Percentiles rank a stretch among this genome's conserved stretches.
phyloP scores from a whole-genome alignment of 768 basidiomycete species.

The Mycena amicta region DNA sequence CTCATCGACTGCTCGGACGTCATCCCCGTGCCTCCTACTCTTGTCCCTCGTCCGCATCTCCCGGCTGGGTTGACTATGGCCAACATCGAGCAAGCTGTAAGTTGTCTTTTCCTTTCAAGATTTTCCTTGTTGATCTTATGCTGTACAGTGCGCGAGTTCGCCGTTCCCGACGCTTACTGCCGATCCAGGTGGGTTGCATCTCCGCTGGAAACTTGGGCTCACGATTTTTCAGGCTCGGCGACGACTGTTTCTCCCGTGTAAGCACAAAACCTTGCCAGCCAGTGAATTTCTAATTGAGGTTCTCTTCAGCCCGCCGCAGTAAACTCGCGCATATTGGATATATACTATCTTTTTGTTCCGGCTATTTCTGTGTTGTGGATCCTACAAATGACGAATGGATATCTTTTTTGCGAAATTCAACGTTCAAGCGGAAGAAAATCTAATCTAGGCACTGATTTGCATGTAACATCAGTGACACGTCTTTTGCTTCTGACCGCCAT shows the following conservation, averaged over 20 bases:
- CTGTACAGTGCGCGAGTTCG: slow-evolving; percentile 14
- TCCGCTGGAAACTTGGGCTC: neutral
- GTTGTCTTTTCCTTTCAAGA: neutral
- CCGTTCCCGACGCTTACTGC: slow-evolving; percentile 27
- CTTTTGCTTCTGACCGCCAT: too few relatives aligned
- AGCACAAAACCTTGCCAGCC: neutral
- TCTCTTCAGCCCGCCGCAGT: neutral
- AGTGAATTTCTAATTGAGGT: neutral
- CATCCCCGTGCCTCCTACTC: slow-evolving; percentile 29
- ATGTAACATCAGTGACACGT: too few relatives aligned
- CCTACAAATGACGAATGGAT: too few relatives aligned
- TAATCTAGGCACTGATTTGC: too few relatives aligned
- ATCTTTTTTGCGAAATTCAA: too few relatives aligned
- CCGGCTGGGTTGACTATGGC: slow-evolving; percentile 27
- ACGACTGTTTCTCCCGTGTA: slow-evolving; percentile 25
- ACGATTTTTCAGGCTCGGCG: neutral
- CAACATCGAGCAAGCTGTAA: slow-evolving; percentile 29
- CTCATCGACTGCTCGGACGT: slow-evolving; percentile 41
- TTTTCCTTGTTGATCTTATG: neutral
- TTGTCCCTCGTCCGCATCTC: slow-evolving; percentile 21
- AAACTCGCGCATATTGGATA: too few relatives aligned
- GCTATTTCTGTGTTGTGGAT: too few relatives aligned
- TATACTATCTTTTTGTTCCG: too few relatives aligned
- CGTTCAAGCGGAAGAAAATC: too few relatives aligned
- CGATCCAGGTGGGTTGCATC: slow-evolving; percentile 17